Percentiles rank a stretch among this genome's conserved stretches.
These are phyloP conservation scores for Hortiboletus rubellus DNA, from an alignment of 1,284 basidiomycete genomes.

Conservation along the genomic window DNA sequence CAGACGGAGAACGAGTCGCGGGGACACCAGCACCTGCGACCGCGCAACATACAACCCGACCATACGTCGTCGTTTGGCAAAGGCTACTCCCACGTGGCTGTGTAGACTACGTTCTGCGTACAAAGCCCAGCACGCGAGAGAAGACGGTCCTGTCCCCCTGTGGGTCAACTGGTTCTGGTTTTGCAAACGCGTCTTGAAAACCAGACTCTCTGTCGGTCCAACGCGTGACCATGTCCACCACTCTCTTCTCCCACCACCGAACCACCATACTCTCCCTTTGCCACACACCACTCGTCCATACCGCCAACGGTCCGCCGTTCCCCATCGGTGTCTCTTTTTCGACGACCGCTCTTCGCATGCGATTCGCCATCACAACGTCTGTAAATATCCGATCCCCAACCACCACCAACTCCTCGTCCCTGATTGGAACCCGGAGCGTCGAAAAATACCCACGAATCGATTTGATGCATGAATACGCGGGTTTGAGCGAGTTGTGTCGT, in stretches of 20 bases:
- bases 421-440: constrained; percentile 44
- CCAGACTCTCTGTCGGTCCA: not conserved
- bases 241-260: constrained; percentile 55
- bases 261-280: constrained; percentile 57
- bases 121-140: not conserved
- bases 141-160: not conserved
- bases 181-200: constrained; percentile 3
- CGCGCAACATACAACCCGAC: not conserved
- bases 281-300: constrained; percentile 73
- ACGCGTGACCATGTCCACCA: constrained; percentile 38
- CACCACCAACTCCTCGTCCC: constrained; percentile 67
- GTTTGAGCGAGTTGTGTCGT: constrained; percentile 69
- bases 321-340: not conserved
- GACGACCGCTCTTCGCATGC: constrained; percentile 44
- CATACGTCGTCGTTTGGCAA: not conserved
- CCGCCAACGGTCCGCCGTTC: constrained; percentile 51
- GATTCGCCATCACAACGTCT: constrained; percentile 84
- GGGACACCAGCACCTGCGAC: not conserved
- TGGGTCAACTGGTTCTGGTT: not conserved
- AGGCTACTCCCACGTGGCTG: not conserved
- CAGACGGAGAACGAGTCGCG: constrained; percentile 2
- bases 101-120: not conserved
- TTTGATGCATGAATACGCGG: constrained; percentile 56
- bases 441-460: constrained; percentile 56
- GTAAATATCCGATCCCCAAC: constrained; percentile 93